Conservation (phyloP, 2,329 filamentous ascomycete genomes). For the Bipolaris cookei region DNA sequence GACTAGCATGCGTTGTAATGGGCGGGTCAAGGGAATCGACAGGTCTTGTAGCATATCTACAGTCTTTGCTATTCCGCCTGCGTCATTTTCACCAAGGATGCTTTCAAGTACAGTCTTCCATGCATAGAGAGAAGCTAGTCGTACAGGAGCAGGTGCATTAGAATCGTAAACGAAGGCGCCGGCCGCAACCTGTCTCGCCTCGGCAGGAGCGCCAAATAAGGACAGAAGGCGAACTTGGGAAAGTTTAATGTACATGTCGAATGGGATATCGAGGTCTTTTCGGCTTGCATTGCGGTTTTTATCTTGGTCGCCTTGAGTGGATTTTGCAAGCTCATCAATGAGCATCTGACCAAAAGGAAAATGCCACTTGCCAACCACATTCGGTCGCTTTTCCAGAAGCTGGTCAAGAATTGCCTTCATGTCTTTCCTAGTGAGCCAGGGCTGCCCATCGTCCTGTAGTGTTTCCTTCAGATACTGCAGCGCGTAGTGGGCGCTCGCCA, state of each 20-base stretch:
- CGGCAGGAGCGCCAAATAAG: constrained; percentile 31
- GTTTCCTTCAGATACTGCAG: constrained; percentile 64
- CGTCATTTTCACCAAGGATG: constrained; percentile 65
- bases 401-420: constrained; percentile 21
- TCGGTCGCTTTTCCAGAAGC: constrained; percentile 38
- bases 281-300: constrained; percentile 3
- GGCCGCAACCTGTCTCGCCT: constrained; percentile 35
- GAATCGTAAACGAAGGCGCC: constrained; percentile 19
- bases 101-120: constrained; percentile 61
- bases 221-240: constrained; percentile 30
- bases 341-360: constrained; percentile 50
- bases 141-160: constrained; percentile 3
- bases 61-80: constrained; percentile 64
- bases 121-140: constrained; percentile 2
- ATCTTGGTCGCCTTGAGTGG: constrained; percentile 2
- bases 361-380: constrained; percentile 49
- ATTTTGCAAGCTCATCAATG: constrained; percentile 32
- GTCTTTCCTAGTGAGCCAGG: constrained; percentile 41
- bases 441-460: constrained; percentile 28
- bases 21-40: constrained; percentile 46
- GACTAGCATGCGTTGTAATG: constrained; percentile 61
- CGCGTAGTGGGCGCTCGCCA: constrained; percentile 64
- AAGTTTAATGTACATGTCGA: constrained; percentile 10
- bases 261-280: constrained; percentile 6
- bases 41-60: constrained; percentile 58